Conservation (phyloP, 345 rosid species). For the Gossypium raimondii region DNA sequence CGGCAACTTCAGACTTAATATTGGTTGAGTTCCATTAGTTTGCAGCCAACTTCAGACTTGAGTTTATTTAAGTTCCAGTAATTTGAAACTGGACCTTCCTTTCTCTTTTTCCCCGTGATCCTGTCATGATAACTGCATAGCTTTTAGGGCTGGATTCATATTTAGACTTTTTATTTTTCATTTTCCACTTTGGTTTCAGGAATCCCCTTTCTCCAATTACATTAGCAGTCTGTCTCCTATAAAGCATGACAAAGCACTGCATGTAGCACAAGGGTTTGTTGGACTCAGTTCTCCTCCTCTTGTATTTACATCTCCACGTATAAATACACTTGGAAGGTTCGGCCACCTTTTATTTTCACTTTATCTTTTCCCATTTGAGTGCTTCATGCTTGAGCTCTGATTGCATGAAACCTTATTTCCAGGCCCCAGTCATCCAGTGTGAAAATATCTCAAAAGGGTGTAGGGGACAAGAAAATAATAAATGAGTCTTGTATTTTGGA, state of each 20-base stretch:
- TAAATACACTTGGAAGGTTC: constrained; percentile 34
- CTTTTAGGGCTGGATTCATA: not conserved
- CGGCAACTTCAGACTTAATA: not conserved
- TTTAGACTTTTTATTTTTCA: constrained; percentile 4
- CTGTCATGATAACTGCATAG: not conserved
- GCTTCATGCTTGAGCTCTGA: constrained; percentile 2
- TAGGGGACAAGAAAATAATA: constrained; percentile 10
- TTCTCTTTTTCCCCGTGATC: not conserved
- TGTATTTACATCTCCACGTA: constrained; percentile 42
- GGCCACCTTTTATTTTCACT: constrained; percentile 11
- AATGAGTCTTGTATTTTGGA: constrained; percentile 15
- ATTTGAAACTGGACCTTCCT: not conserved
- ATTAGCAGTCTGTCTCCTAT: constrained; percentile 42
- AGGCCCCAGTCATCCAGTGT: constrained; percentile 31
- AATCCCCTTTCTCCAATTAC: constrained; percentile 39
- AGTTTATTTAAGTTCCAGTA: not conserved
- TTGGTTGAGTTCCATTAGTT: not conserved
- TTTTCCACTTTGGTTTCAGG: constrained; percentile 32
- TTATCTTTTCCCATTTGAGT: not conserved
- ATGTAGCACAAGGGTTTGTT: constrained; percentile 24
- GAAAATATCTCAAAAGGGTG: constrained; percentile 15
- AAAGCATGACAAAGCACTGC: constrained; percentile 26
- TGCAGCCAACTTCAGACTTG: not conserved
- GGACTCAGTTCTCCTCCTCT: constrained; percentile 48
- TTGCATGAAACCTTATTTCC: constrained; percentile 16